Base-by-base conservation (phyloP, 805 yeast genomes). In the Yamadazyma endophytica region DNA sequence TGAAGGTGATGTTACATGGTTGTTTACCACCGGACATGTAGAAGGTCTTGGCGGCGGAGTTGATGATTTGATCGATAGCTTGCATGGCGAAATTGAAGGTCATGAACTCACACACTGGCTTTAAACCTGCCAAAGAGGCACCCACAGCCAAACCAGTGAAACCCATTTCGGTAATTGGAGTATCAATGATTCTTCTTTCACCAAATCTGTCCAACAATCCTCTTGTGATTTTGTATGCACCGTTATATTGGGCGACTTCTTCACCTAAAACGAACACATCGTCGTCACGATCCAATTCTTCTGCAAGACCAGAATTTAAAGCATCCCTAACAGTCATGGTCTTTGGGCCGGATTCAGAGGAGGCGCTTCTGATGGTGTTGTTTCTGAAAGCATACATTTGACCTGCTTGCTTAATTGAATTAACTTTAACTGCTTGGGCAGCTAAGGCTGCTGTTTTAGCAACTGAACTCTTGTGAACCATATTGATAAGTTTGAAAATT, bases 21-120 rank as follows among this genome's bases (percentile, higher is more conserved):
- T 89, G 96, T 43, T 80, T 84, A 73, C 99, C 99, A 62, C 99
- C 99, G 43, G 96, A 86, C 99, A 92, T 92, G 73, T 92, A 92
- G 66, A 79, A 87, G 30, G 98, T 92, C 75, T 90, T 92, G 43
- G 97, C 99, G 32, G 97, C 97, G 36, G 97, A 89, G 77, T 92
- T 92, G 67, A 92, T 77, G 64, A 92, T 92, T 50, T 92, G 97
- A 66, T 92, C 99, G 59, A 92, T 92, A 47, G 98, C 84, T 73
- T 92, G 99, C 98, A 92, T 90, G 54, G 99, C 97, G 61, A 92
- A 92, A 77, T 92, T 92, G 73, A 90, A 88, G 15, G 97, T 90
- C 99, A 92, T 92, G 68, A 92, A 92, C 70, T 92, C 99, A 58
- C 92, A 87, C 50, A 92, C 79, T 47, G 99, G 99, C 67, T 86